Percentiles rank a stretch among this genome's conserved stretches.
These are phyloP conservation scores for Amanita inopinata DNA, from an alignment of 768 basidiomycete genomes.

Conservation along the genomic window DNA sequence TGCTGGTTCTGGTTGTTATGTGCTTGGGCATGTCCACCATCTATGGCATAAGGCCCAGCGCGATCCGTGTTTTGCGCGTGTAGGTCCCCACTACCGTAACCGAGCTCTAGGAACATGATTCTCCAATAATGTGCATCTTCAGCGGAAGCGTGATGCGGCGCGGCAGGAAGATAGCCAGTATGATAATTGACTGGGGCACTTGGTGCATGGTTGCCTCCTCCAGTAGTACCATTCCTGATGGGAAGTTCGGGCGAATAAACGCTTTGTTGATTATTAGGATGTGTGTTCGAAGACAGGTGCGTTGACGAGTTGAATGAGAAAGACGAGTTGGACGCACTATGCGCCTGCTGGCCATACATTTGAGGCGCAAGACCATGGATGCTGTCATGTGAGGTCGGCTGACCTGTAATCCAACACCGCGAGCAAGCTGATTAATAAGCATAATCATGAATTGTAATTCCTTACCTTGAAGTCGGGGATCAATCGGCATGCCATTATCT, in stretches of 20 bases:
- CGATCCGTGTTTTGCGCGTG: conserved; percentile 7
- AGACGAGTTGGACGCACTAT: conserved; percentile 24
- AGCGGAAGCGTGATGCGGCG: conserved; percentile 37
- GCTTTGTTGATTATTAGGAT: conserved; percentile 13
- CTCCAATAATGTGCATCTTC: conserved; percentile 66
- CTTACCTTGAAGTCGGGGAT: conserved; percentile 48
- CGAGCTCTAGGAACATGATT: conserved; percentile 67
- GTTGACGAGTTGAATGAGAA: conserved; percentile 36
- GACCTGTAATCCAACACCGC: conserved; percentile 15
- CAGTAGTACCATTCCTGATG: conserved; percentile 8
- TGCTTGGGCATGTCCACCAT: conserved; percentile 8
- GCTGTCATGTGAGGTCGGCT: conserved; percentile 16
- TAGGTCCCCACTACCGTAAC: conserved; percentile 39
- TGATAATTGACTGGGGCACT: conserved; percentile 17
- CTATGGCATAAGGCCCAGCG: background rate
- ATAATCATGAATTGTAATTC: conserved; percentile 9
- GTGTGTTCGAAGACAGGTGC: conserved; percentile 23
- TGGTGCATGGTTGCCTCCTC: conserved; percentile 8
- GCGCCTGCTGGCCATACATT: conserved; percentile 25
- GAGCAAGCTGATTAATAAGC: conserved; percentile 8
- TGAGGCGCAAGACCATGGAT: conserved; percentile 22
- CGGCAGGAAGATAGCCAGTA: conserved; percentile 25
- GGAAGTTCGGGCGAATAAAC: conserved; percentile 4
- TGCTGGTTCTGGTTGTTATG: conserved; percentile 10
- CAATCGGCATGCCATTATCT: conserved; percentile 36